Conservation (phyloP, 257 asterid species). For the Nyctanthes arbortristis region DNA sequence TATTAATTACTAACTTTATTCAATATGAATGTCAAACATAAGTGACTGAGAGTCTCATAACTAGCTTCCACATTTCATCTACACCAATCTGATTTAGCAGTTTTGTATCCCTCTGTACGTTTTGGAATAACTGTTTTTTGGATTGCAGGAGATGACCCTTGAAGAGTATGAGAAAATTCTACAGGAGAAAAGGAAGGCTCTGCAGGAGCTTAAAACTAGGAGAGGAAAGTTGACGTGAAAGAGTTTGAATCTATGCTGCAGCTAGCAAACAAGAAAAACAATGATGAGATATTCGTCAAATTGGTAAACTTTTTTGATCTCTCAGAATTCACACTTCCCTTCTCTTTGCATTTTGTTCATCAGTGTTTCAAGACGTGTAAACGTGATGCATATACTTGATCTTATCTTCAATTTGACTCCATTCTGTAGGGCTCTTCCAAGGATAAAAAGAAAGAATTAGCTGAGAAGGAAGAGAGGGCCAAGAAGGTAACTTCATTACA, state of each 20-base stretch:
- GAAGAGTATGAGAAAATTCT: constrained; percentile 85
- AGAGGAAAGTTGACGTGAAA: constrained; percentile 79
- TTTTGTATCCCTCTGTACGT: neutral
- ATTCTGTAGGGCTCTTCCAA: constrained; percentile 62
- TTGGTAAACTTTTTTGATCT: constrained; percentile 47
- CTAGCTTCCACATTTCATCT: neutral
- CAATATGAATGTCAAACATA: too few relatives aligned
- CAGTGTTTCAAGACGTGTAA: neutral
- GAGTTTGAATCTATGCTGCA: constrained; percentile 81
- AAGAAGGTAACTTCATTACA: constrained; percentile 79
- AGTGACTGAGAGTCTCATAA: neutral
- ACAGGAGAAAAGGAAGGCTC: constrained; percentile 81
- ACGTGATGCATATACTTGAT: neutral
- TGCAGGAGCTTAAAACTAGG: constrained; percentile 66
- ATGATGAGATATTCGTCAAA: constrained; percentile 69
- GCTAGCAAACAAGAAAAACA: constrained; percentile 74
- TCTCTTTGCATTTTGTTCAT: neutral
- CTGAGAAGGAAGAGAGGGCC: constrained; percentile 82
- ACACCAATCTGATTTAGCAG: neutral
- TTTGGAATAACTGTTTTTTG: neutral
- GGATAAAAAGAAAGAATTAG: constrained; percentile 71
- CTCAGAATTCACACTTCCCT: neutral
- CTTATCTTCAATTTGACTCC: neutral
- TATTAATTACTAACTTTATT: too few relatives aligned
- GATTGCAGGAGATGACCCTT: constrained; percentile 83